Evolutionary conservation across 495 filamentous ascomycete genomes (phyloP), one percentile per base, ranked within the genome.

Genomic region (Aspergillus ellipticus): DNA sequence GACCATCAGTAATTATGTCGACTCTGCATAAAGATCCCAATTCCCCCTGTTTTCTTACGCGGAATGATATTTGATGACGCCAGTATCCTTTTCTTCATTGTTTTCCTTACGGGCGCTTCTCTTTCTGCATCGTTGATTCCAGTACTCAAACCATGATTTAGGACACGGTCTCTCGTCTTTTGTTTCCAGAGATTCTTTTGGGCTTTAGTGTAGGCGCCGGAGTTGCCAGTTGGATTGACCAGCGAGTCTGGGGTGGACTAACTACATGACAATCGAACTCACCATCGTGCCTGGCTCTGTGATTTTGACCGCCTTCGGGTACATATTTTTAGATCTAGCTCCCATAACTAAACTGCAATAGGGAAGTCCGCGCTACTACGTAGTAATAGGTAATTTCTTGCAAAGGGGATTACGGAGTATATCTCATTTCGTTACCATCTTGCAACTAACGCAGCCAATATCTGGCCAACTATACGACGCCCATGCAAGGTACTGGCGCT

Each of bases 1-100:
- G 7, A 29, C 24, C 3, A 49, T 24, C 56, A 79, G 75, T 54
- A 79, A 79, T 61, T 79, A 79, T 51, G 73, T 79, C 24, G 74
- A 77, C 17, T 52, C 74, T 49, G 70, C 68, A 39, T 73, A 65
- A 49, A 59, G 16, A 24, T 35, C 28, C 56, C 31, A 55, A 26
- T 29, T 42, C 42, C 47, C 45, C 45, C 49, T 51, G 37, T 57
- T 58, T 55, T 56, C 37, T 60, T 52, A 71, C 56, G 59, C 54
- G 60, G 54, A 62, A 69, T 55, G 67, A 66, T 53, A 52, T 49
- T 61, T 50, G 49, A 62, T 53, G 53, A 55, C 53, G 26, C 13
- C 47, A 33, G 35, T 11, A 13, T 20, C 26, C 16, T 7, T 29
- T 28, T 29, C 1, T 29, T 26, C 22, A 28, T 10, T 29, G 13